phyloP scores from a whole-genome alignment of 2,329 filamentous ascomycete species.

The Colletotrichum abscissum region DNA sequence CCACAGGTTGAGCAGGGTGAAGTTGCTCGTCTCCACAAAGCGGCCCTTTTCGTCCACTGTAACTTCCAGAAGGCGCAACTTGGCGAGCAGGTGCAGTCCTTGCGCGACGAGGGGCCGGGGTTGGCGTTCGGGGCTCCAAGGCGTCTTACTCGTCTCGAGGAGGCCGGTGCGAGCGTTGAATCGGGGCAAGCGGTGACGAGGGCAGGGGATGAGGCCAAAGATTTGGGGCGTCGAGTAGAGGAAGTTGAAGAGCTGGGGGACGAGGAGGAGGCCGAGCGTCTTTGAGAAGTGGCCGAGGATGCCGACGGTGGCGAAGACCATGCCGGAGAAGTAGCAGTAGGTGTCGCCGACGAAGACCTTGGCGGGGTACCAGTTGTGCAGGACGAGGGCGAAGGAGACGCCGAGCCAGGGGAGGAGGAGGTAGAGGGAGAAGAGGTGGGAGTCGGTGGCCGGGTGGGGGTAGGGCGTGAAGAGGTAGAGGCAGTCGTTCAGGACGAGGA shows the following conservation, averaged over 20 bases:
- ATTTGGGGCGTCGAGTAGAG: conserved; percentile 92
- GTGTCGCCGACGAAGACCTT: conserved; percentile 97
- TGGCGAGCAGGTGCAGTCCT: conserved; percentile 75
- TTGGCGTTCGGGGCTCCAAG: conserved; percentile 76
- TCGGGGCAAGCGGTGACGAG: conserved; percentile 87
- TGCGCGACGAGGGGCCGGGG: conserved; percentile 72
- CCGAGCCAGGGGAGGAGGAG: conserved; percentile 94
- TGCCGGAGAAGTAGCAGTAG: conserved; percentile 99
- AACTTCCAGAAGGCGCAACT: conserved; percentile 71
- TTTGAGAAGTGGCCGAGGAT: conserved; percentile 99
- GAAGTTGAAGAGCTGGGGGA: conserved; percentile 98
- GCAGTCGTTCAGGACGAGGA: conserved; percentile 87
- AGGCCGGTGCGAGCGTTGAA: conserved; percentile 89
- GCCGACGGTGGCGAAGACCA: conserved; percentile 97
- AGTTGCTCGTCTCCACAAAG: conserved; percentile 85
- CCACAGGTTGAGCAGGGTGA: conserved; percentile 96
- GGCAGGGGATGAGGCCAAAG: conserved; percentile 90
- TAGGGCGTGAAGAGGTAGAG: conserved; percentile 88
- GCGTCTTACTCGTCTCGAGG: conserved; percentile 86
- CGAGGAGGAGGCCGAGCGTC: conserved; percentile 88
- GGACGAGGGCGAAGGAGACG: conserved; percentile 86
- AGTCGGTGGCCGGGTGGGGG: conserved; percentile 93
- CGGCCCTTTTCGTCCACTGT: conserved; percentile 74
- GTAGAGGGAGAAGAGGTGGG: conserved; percentile 95
- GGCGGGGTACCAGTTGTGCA: conserved; percentile 96